Evolutionary conservation across 495 filamentous ascomycete genomes (phyloP), one percentile per base, ranked within the genome.

Genomic region (Xylaria sp.): DNA sequence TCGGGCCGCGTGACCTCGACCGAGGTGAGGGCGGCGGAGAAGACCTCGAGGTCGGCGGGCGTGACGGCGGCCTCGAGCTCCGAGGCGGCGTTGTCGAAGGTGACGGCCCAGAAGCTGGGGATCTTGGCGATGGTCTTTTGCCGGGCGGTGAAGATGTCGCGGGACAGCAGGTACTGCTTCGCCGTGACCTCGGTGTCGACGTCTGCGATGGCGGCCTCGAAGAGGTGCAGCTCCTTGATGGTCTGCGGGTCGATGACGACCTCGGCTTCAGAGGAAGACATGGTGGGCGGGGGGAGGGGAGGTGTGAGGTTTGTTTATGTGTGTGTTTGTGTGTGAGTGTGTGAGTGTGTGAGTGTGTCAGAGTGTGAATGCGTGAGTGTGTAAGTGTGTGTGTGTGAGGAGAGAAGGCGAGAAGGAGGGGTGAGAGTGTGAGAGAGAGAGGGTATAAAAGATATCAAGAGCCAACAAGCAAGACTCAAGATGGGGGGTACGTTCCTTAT

Each of bases 101-200:
- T 90, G 61, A 91, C 86, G 53, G 90, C 81, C 92, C 92, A 94
- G 87, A 94, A 94, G 79, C 90, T 86, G n/a, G 82, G 82, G 75
- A 93, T 90, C 68, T 82, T 77, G 65, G 82, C 79, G 73, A 90
- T 85, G 70, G 89, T 79, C 70, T 83, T 82, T 24, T 85, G 80
- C 74, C 92, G 91, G 76, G 87, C 86, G 26, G 82, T 74, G 82
- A 90, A 93, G 71, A 92, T 68, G 63, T 58, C 63, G 26, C 70
- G 70, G 40, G 70, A 61, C 70, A 72, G 67, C 15, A 72, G 63
- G 44, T 72, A 72, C 70, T 72, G 70, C 70, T 72, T 72, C 8
- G 70, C 70, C 26, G 70, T 72, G 17, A 72, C 64, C 63, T 72
- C 70, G 53, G 46, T 68, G 63, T 72, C 70, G 62, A 72, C 70